Percentiles rank a stretch among this genome's conserved stretches.
Evolutionary conservation across 495 filamentous ascomycete species (phyloP).

Genomic region (Talaromyces liani): DNA sequence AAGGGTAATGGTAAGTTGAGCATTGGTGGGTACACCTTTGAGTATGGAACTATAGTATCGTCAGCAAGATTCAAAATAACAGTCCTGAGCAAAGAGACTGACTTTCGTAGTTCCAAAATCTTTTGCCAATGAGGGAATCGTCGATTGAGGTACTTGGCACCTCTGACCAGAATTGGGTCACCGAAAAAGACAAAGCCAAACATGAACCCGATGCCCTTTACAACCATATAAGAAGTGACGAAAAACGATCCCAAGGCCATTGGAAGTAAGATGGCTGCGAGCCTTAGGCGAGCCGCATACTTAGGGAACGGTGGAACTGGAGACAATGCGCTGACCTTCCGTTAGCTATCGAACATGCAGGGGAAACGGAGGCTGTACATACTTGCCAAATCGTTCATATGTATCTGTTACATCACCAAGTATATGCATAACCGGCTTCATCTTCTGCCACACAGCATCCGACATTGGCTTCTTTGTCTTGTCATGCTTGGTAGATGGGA

Average conservation of each 20-base stretch:
- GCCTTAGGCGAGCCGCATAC: constrained; percentile 50
- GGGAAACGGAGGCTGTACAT: background rate
- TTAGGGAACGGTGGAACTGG: constrained; percentile 71
- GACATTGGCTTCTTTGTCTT: constrained; percentile 83
- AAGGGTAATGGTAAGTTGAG: constrained; percentile 76
- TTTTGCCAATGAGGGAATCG: constrained; percentile 71
- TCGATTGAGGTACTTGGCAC: constrained; percentile 52
- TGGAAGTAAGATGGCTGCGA: constrained; percentile 54
- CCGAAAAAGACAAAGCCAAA: constrained; percentile 72
- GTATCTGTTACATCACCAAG: constrained; percentile 67
- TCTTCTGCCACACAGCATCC: constrained; percentile 67
- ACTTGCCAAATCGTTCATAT: constrained; percentile 79
- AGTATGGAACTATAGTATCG: constrained; percentile 54
- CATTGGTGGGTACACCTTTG: constrained; percentile 82
- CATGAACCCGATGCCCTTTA: constrained; percentile 59
- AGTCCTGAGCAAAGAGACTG: constrained; percentile 13
- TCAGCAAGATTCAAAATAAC: constrained; percentile 1
- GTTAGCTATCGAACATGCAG: constrained; percentile 5
- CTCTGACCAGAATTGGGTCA: constrained; percentile 61
- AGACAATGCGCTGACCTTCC: constrained; percentile 51
- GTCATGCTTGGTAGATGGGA: constrained; percentile 48
- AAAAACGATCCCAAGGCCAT: constrained; percentile 52
- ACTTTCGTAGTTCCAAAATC: constrained; percentile 62
- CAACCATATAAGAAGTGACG: constrained; percentile 63
- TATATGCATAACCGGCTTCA: constrained; percentile 69